Conservation (phyloP, 257 asterid species). For the Petunia axillaris region DNA sequence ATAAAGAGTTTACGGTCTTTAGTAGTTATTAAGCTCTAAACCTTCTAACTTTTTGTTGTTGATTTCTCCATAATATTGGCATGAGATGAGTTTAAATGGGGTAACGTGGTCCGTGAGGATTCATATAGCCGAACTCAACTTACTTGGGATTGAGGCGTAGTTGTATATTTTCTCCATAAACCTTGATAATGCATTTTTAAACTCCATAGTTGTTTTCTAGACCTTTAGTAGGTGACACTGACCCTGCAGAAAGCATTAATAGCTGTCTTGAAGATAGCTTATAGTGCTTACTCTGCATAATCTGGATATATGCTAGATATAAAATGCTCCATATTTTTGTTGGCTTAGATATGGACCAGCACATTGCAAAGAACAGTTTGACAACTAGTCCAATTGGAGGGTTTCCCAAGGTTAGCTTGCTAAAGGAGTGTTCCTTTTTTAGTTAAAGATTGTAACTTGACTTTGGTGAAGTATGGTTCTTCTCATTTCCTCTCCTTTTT, state of each 20-base stretch:
- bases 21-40: background rate
- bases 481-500: conserved; percentile 31
- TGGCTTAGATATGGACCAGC: conserved; percentile 97
- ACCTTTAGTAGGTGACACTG: background rate
- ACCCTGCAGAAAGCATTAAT: background rate
- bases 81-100: too few relatives aligned
- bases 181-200: background rate
- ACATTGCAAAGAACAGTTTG: conserved; percentile 95
- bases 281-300: conserved; percentile 16
- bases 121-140: too few relatives aligned
- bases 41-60: background rate
- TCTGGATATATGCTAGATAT: conserved; percentile 22
- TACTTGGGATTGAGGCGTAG: too few relatives aligned
- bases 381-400: conserved; percentile 85
- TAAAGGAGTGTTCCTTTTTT: conserved; percentile 2
- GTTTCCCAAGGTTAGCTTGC: conserved; percentile 82
- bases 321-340: conserved; percentile 28
- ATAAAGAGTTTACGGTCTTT: conserved; percentile 15
- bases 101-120: too few relatives aligned
- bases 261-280: conserved; percentile 10
- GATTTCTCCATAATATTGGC: background rate
- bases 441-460: conserved; percentile 20
- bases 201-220: background rate
- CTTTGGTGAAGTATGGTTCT: background rate
- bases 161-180: background rate